Evolutionary conservation across 2,329 filamentous ascomycete genomes (phyloP).

Genomic region (Fusarium sp.): DNA sequence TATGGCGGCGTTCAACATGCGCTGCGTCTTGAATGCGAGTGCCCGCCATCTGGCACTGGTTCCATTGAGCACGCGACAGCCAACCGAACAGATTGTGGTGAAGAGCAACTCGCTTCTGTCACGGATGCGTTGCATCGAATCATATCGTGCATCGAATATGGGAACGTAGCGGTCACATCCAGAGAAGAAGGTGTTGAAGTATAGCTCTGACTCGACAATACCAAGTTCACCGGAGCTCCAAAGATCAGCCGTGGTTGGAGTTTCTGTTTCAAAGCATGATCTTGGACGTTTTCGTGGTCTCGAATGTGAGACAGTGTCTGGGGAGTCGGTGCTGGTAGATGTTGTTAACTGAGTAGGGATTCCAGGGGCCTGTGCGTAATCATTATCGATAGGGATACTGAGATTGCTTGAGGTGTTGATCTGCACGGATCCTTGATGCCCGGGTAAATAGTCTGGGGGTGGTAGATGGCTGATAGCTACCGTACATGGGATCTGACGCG

Average conservation of each 20-base stretch:
- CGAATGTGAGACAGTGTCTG: not conserved
- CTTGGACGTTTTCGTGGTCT: not conserved
- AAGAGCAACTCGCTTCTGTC: not conserved
- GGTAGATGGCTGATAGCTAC: not conserved
- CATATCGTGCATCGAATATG: not conserved
- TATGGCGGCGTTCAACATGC: conserved; percentile 21
- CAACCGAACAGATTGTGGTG: conserved; percentile 21
- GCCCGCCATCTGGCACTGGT: conserved; percentile 6
- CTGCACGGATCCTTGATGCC: not conserved
- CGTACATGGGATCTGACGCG: not conserved
- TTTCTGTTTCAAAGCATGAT: conserved; percentile 10
- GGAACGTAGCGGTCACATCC: conserved; percentile 21
- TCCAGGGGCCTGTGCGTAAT: not conserved
- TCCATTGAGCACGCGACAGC: conserved; percentile 17
- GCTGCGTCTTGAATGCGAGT: conserved; percentile 5
- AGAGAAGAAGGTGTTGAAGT: conserved; percentile 20
- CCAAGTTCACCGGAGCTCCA: not conserved
- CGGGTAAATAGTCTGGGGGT: not conserved
- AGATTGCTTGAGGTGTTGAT: fast-evolving
- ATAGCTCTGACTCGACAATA: conserved; percentile 1
- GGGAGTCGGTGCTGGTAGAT: conserved; percentile 1
- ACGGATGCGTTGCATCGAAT: not conserved
- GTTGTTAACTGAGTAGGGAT: not conserved
- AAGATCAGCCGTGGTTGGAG: not conserved
- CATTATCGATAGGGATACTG: fast-evolving